A percentile compares a stretch with the other conserved stretches of the same genome.
phyloP scores from a whole-genome alignment of 164 flowering plant genomes.

The Vitis vinifera region ASM3070453v1 NC_081816.1:20621501-20622000 shows the following conservation, averaged over 20 bases:
- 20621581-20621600: conserved; percentile 93
- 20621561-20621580: conserved; percentile 99
- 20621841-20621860: conserved; percentile 36
- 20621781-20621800: conserved; percentile 45
- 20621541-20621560: conserved; percentile 97
- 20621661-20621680: neutral
- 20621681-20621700: neutral
- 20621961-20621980: neutral
- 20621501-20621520: conserved; percentile 99
- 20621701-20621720: conserved; percentile 94
- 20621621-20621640: neutral
- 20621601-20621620: neutral
- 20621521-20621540: conserved; percentile 79
- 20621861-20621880: conserved; percentile 64
- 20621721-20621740: conserved; percentile 87
- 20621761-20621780: conserved; percentile 75
- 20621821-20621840: conserved; percentile 12
- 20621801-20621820: conserved; percentile 18
- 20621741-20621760: conserved; percentile 79
- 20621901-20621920: no score
- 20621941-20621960: neutral
- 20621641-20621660: neutral
- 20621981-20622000: neutral
- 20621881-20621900: conserved; percentile 19
- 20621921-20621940: neutral